These are phyloP conservation scores for maize (Zea mays) DNA, from an alignment of 176 grass and related monocot genomes.

Conservation along the genomic window DNA sequence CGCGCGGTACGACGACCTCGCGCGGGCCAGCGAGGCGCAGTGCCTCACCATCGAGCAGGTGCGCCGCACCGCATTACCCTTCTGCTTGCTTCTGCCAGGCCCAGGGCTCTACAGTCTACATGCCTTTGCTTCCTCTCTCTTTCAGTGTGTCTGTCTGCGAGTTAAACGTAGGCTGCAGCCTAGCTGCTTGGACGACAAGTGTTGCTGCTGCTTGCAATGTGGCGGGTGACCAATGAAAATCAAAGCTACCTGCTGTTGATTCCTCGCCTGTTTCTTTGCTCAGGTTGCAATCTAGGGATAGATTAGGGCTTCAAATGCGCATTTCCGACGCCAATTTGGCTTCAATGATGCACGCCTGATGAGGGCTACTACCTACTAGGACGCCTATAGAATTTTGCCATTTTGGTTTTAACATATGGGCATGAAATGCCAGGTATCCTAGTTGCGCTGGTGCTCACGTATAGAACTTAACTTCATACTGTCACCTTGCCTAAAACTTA, in stretches of 20 bases:
- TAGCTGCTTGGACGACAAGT: background rate
- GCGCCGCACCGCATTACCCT: background rate
- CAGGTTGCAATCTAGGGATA: background rate
- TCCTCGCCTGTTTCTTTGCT: background rate
- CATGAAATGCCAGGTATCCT: background rate
- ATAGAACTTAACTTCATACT: background rate
- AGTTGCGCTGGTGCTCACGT: background rate
- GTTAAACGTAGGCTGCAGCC: background rate
- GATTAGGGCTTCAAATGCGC: background rate
- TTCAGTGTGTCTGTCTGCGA: background rate
- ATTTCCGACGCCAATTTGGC: background rate
- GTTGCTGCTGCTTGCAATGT: background rate
- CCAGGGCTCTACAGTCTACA: background rate
- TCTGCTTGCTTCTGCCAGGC: background rate
- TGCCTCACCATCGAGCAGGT: slow-evolving; percentile 73
- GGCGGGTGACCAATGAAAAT: no score
- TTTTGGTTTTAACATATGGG: background rate
- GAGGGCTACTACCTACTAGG: background rate
- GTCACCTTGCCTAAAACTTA: background rate
- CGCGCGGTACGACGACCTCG: slow-evolving; percentile 77
- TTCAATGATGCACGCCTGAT: background rate
- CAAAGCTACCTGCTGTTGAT: background rate
- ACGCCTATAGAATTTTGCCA: slow-evolving; percentile 2
- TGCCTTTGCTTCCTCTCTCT: no score
- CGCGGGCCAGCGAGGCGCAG: slow-evolving; percentile 61